A percentile compares a stretch with the other conserved stretches of the same genome.
Evolutionary conservation across 2,329 filamentous ascomycete species (phyloP).

Genomic region (Alternaria arbusti): DNA sequence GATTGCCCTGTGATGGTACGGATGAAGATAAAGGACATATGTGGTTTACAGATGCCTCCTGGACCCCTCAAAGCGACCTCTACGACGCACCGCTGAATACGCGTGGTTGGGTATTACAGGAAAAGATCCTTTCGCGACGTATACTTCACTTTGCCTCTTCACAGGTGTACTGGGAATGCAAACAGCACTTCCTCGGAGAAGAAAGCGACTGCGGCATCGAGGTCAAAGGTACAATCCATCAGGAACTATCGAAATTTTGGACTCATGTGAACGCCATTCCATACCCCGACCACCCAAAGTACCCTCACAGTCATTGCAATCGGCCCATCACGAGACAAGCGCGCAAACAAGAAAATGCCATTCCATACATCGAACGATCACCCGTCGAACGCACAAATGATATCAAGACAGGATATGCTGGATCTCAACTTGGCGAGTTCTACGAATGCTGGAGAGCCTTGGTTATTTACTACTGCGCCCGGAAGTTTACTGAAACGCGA

Average conservation of each 20-base stretch:
- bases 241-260: too few species aligned
- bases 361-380: too few species aligned
- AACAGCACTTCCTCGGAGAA: background rate
- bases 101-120: background rate
- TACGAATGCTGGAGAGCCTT: too few species aligned
- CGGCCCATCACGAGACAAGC: too few species aligned
- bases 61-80: fast-evolving
- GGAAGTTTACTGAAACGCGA: fast-evolving
- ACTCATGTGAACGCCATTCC: too few species aligned
- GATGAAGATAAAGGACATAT: background rate
- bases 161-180: background rate
- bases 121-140: background rate
- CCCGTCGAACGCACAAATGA: too few species aligned
- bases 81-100: fast-evolving
- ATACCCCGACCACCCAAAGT: too few species aligned
- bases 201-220: fast-evolving
- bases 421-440: too few species aligned
- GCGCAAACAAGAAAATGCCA: too few species aligned
- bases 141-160: background rate
- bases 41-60: background rate
- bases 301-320: too few species aligned
- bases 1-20: fast-evolving
- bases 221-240: fast-evolving
- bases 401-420: too few species aligned
- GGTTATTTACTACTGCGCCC: too few species aligned